phyloP scores from a whole-genome alignment of 208 protist species.

The Angomonas deanei region DNA sequence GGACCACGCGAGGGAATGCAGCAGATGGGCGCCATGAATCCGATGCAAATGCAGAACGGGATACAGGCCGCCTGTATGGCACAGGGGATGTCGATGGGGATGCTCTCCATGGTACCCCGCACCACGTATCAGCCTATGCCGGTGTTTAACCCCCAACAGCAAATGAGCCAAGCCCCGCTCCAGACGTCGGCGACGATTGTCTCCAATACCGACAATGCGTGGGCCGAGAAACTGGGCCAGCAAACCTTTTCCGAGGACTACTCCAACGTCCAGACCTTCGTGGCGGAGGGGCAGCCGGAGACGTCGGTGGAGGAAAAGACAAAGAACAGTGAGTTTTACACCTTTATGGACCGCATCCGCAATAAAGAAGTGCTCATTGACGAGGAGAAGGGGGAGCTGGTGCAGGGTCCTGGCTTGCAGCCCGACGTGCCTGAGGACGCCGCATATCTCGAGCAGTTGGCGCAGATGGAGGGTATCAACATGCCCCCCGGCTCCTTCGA shows the following conservation, averaged over 20 bases:
- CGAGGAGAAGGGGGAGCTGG: conserved; percentile 68
- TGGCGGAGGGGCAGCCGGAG: conserved; percentile 29
- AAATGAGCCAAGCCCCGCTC: conserved; percentile 6
- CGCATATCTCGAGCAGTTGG: conserved; percentile 49
- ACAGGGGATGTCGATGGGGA: conserved; percentile 21
- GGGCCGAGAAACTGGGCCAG: conserved; percentile 51
- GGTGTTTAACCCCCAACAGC: conserved; percentile 16
- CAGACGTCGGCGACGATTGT: conserved; percentile 11
- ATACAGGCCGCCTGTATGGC: conserved; percentile 39
- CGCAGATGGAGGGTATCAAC: conserved; percentile 39
- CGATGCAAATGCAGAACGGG: conserved; percentile 4
- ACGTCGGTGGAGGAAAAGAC: conserved; percentile 57
- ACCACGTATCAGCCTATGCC: conserved; percentile 30
- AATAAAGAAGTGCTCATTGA: conserved; percentile 75
- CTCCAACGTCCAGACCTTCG: conserved; percentile 56
- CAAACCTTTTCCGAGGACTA: conserved; percentile 76
- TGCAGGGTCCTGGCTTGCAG: conserved; percentile 64
- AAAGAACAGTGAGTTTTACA: conserved; percentile 63
- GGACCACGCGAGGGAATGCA: conserved; percentile 5
- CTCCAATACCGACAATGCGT: conserved; percentile 27
- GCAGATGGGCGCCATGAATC: conserved; percentile 4
- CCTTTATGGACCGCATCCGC: conserved; percentile 76
- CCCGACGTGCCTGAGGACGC: conserved; percentile 39
- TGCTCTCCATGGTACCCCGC: conserved; percentile 36
- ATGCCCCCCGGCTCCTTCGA: conserved; percentile 44